Conservation (phyloP, 176 grass and related monocot genomes). For the Bothriochloa decipiens region DNA sequence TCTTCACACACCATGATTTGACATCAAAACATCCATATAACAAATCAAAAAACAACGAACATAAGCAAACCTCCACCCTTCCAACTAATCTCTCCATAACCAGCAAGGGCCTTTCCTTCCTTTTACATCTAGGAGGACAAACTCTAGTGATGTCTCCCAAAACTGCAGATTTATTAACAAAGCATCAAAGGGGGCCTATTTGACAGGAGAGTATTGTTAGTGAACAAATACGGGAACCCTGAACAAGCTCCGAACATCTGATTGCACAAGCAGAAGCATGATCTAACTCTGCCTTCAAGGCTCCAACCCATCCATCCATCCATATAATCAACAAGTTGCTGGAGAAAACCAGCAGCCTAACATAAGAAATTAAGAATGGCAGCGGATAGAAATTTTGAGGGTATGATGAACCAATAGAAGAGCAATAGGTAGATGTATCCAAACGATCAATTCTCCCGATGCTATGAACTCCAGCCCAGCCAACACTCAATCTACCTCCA, state of each 20-base stretch:
- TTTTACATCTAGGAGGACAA: not conserved
- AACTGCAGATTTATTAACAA: not conserved
- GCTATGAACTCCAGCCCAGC: not conserved
- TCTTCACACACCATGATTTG: not conserved
- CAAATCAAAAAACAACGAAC: too few relatives aligned
- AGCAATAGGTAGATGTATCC: not conserved
- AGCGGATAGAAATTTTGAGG: not conserved
- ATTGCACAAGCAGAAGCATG: not conserved
- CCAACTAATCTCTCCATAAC: not conserved
- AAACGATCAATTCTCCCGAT: not conserved
- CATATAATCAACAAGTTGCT: not conserved
- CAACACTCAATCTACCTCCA: not conserved
- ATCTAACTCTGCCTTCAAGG: not conserved
- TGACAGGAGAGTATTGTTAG: not conserved
- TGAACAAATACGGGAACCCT: not conserved
- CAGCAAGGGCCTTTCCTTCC: not conserved
- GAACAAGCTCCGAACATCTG: not conserved
- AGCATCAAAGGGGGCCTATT: not conserved
- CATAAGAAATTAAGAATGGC: constrained; percentile 15
- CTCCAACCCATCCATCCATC: not conserved
- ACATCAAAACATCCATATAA: not conserved
- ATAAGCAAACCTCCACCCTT: constrained; percentile 32
- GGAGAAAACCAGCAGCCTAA: not conserved
- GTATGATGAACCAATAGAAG: not conserved
- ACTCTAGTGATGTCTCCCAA: not conserved